A percentile compares a stretch with the other conserved stretches of the same genome.
phyloP scores from a whole-genome alignment of 305 asterid species.

The Fraxinus latifolia region DNA sequence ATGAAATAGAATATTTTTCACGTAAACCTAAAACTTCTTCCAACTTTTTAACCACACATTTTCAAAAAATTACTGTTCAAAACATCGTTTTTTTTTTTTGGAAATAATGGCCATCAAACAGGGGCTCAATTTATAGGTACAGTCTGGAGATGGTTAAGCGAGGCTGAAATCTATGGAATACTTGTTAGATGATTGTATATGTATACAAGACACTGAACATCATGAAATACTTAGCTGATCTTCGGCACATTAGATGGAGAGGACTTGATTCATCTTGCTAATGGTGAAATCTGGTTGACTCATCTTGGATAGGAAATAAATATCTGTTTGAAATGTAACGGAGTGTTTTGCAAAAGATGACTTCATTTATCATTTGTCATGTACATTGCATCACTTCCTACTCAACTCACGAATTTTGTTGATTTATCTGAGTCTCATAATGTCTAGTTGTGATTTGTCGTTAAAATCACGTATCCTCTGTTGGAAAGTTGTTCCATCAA shows the following conservation, averaged over 20 bases:
- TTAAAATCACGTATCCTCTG: neutral
- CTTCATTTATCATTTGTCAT: neutral
- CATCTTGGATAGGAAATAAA: neutral
- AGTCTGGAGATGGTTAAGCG: slow-evolving; percentile 14
- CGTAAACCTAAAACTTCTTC: neutral
- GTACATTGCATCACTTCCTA: neutral
- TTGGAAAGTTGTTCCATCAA: slow-evolving; percentile 2
- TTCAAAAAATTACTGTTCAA: neutral
- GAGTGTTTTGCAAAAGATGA: neutral
- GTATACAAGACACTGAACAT: neutral
- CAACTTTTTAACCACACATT: neutral
- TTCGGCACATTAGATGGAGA: neutral
- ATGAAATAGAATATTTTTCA: neutral
- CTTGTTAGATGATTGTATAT: neutral
- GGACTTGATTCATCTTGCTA: neutral
- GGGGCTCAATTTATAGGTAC: slow-evolving; percentile 14
- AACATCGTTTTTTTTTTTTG: too few species aligned
- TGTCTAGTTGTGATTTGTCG: neutral
- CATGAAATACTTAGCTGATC: neutral
- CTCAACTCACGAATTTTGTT: neutral
- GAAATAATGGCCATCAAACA: neutral
- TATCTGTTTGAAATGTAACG: neutral
- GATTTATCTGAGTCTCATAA: neutral
- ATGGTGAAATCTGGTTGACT: neutral
- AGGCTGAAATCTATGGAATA: neutral